phyloP scores from a whole-genome alignment of 345 rosid genomes.

The Heritiera littoralis region DNA sequence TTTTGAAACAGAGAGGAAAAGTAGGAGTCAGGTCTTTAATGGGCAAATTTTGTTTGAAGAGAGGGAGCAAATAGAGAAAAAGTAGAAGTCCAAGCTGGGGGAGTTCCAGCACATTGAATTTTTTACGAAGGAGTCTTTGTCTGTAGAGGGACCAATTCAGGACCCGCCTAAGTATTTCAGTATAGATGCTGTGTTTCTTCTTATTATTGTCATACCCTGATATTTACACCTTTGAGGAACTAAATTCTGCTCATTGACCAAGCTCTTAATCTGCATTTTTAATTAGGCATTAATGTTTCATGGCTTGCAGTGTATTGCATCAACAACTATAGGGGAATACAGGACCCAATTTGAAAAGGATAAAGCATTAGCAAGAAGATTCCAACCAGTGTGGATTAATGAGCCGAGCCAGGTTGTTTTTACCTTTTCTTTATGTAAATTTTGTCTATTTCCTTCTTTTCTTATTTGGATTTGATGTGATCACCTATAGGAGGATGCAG shows the following conservation, averaged over 20 bases:
- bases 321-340: constrained; percentile 87
- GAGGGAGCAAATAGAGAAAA: background rate
- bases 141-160: background rate
- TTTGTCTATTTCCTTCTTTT: background rate
- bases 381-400: constrained; percentile 84
- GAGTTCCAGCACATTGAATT: background rate
- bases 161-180: background rate
- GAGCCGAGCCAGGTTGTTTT: constrained; percentile 87
- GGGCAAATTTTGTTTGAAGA: background rate
- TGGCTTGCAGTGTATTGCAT: constrained; percentile 86
- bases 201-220: background rate
- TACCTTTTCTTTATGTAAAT: constrained; percentile 6
- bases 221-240: background rate
- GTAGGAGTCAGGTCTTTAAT: background rate
- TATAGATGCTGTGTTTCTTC: background rate
- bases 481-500: constrained; percentile 78
- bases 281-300: constrained; percentile 19
- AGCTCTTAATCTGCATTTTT: constrained; percentile 14
- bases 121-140: background rate
- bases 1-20: background rate
- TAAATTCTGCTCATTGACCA: constrained; percentile 10
- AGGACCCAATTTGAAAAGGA: constrained; percentile 87
- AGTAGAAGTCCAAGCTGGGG: background rate
- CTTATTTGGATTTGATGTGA: constrained; percentile 28
- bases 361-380: constrained; percentile 93